These are phyloP conservation scores for Oropetium thomaeum DNA, from an alignment of 176 grass and related monocot genomes.

Conservation along the genomic window DNA sequence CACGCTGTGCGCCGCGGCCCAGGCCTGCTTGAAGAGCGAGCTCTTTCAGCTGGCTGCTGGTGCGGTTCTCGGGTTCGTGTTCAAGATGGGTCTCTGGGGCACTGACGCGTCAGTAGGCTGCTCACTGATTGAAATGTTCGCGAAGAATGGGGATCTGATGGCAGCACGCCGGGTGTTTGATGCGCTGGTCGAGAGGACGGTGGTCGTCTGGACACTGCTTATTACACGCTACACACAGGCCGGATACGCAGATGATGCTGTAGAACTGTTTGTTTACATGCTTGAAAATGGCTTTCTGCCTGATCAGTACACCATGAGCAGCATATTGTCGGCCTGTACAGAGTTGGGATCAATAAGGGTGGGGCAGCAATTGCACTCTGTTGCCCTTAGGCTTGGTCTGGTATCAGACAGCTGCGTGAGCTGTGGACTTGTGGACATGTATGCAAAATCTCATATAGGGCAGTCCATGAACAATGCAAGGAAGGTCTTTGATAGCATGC, in stretches of 20 bases:
- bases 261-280: conserved; percentile 65
- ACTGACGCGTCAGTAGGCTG: conserved; percentile 49
- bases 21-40: conserved; percentile 36
- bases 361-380: conserved; percentile 78
- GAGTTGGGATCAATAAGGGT: conserved; percentile 52
- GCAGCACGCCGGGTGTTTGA: conserved; percentile 51
- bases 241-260: conserved; percentile 32
- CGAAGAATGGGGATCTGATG: conserved; percentile 45
- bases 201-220: conserved; percentile 66
- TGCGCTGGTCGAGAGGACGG: conserved; percentile 47
- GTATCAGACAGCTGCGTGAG: conserved; percentile 65
- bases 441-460: conserved; percentile 46
- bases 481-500: conserved; percentile 54
- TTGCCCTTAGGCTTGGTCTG: conserved; percentile 45
- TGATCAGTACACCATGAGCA: conserved; percentile 70
- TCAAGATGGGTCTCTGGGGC: conserved; percentile 56
- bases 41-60: conserved; percentile 7
- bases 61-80: conserved; percentile 31
- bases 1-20: conserved; percentile 35
- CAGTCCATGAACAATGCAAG: conserved; percentile 48
- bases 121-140: conserved; percentile 77
- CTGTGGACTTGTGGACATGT: conserved; percentile 80
- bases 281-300: conserved; percentile 47
- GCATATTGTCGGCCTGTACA: conserved; percentile 58
- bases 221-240: conserved; percentile 65